A percentile compares a stretch with the other conserved stretches of the same genome.
Conservation (phyloP, 352 stramenopile species). For the Phytophthora agathidicida region DNA sequence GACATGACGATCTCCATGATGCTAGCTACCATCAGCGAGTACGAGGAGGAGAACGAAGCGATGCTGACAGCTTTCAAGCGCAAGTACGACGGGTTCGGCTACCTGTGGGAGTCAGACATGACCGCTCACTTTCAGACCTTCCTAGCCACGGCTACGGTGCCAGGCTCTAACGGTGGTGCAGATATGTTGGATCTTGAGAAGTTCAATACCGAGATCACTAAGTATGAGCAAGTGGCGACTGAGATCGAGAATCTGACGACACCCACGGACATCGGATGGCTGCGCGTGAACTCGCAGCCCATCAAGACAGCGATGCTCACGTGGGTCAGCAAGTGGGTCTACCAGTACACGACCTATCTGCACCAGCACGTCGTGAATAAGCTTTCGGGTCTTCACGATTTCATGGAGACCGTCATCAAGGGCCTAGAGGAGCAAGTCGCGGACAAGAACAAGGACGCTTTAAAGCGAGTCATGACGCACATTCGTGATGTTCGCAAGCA, state of each 20-base stretch:
- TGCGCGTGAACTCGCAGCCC: conserved; percentile 97
- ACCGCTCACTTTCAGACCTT: conserved; percentile 93
- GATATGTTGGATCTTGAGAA: conserved; percentile 93
- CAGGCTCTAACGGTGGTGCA: conserved; percentile 71
- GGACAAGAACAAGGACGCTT: conserved; percentile 93
- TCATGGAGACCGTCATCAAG: conserved; percentile 93
- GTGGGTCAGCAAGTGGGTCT: conserved; percentile 97
- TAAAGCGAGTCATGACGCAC: conserved; percentile 98
- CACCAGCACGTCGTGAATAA: conserved; percentile 92
- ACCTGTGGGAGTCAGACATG: conserved; percentile 97
- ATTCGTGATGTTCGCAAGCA: conserved; percentile 95
- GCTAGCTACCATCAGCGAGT: conserved; percentile 94
- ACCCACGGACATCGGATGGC: conserved; percentile 95
- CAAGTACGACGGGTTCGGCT: conserved; percentile 95
- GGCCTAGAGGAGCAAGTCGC: conserved; percentile 91
- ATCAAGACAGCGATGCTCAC: conserved; percentile 97
- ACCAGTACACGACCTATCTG: conserved; percentile 95
- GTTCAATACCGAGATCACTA: conserved; percentile 96
- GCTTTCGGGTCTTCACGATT: conserved; percentile 86
- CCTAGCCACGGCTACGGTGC: conserved; percentile 68
- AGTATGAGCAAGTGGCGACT: conserved; percentile 94
- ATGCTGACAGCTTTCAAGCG: conserved; percentile 93
- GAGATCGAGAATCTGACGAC: conserved; percentile 92
- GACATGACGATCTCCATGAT: conserved; percentile 96
- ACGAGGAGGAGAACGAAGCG: conserved; percentile 92